Evolutionary conservation across 2,329 filamentous ascomycete genomes (phyloP), one percentile per base, ranked within the genome.

Genomic region (Xylariaceae sp.): DNA sequence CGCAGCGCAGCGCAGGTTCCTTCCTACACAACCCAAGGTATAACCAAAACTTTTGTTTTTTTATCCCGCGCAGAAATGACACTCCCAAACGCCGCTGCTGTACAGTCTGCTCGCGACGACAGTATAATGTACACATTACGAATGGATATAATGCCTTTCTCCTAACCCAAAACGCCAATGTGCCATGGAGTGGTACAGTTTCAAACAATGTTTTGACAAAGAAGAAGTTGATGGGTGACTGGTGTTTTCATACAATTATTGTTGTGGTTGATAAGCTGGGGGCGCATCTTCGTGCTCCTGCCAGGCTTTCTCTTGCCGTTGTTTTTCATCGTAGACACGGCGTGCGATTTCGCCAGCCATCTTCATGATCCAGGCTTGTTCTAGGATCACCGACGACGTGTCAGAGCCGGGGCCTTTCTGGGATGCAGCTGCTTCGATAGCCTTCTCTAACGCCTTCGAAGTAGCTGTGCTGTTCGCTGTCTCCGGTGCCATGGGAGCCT

Each of bases 261-360:
- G 70, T 42, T 62, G 62, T 35, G 75, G 76, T 66, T 85, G 76
- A 63, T 86, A 86, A 49, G 82, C 81, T 12, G 82, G 82, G 27
- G 82, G 82, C 6, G 71, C 66, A 42, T 81, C 77, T 53, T 83
- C 77, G 46, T 74, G 70, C 51, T 82, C 78, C 39, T 76, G 72
- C 77, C 77, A 81, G 45, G 77, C 72, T 5, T 68, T 68, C 22
- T 73, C 71, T 46, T 78, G 74, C 33, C 75, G 73, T 47, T 76
- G 74, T 70, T 96, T 94, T 71, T 96, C 89, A 59, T 96, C 89
- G 58, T 92, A 89, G 57, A 95, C 90, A 48, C 89, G 86, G 44
- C 85, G 77, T 33, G 90, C 90, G 61, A 97, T 92, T 68, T 97
- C 94, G 56, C 85, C 86, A 5, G 92, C 91, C 82, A 99, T 94